Percentiles rank a stretch among this genome's conserved stretches.
Evolutionary conservation across 148 eudicot species (phyloP).

Genomic region (Agrostemma githago): DNA sequence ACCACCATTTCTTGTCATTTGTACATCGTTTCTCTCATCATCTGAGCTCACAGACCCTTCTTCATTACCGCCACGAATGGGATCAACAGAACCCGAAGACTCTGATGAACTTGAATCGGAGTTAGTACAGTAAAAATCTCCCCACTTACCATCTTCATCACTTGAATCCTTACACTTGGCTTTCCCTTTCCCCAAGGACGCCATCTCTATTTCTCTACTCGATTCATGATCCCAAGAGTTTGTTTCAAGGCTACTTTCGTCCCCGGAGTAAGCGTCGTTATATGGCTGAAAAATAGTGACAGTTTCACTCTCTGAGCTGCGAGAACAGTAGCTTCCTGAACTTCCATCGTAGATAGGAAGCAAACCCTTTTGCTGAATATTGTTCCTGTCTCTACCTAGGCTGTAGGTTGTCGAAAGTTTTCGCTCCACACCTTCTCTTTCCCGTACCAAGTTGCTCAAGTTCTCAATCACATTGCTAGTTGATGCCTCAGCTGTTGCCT

Average conservation of each 20-base stretch:
- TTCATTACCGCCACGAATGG: slow-evolving; percentile 28
- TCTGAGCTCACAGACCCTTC: slow-evolving; percentile 23
- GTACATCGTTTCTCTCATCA: slow-evolving; percentile 25
- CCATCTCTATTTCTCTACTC: slow-evolving; percentile 22
- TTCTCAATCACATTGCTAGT: slow-evolving; percentile 49
- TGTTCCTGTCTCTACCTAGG: slow-evolving; percentile 56
- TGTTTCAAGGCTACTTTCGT: slow-evolving; percentile 30
- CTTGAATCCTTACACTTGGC: slow-evolving; percentile 37
- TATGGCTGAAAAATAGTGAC: slow-evolving; percentile 49
- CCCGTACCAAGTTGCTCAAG: slow-evolving; percentile 47
- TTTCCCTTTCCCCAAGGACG: slow-evolving; percentile 29
- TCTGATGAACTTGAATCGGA: slow-evolving; percentile 28
- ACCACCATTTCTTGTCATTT: slow-evolving; percentile 27
- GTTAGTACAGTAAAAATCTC: slow-evolving; percentile 19
- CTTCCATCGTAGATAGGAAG: slow-evolving; percentile 59
- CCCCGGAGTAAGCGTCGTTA: slow-evolving; percentile 36
- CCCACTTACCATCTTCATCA: slow-evolving; percentile 34
- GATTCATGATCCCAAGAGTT: slow-evolving; percentile 21
- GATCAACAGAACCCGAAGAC: slow-evolving; percentile 26
- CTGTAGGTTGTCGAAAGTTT: slow-evolving; percentile 90
- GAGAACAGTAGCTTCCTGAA: slow-evolving; percentile 57
- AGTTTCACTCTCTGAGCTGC: slow-evolving; percentile 39
- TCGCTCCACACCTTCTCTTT: slow-evolving; percentile 58
- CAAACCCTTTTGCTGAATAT: slow-evolving; percentile 35
- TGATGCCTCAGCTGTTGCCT: slow-evolving; percentile 49